phyloP scores from a whole-genome alignment of 2,329 filamentous ascomycete genomes.

The Coniochaeta prunicola region DNA sequence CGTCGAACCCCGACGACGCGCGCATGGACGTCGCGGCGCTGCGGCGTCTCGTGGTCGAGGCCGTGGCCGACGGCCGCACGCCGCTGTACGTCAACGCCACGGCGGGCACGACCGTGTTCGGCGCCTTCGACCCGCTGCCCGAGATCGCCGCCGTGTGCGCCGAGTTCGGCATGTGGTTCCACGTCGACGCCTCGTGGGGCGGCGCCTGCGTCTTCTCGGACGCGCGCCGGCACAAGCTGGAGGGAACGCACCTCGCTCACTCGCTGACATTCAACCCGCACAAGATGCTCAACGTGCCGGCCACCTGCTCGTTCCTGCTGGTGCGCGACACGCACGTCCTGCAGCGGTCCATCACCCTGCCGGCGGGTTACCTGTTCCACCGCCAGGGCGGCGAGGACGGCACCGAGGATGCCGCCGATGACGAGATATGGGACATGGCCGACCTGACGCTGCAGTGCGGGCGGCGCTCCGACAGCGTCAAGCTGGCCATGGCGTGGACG shows the following conservation, averaged over 20 bases:
- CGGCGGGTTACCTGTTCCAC: constrained; percentile 82
- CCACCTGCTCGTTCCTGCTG: constrained; percentile 87
- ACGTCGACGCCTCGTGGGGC: constrained; percentile 90
- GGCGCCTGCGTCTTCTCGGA: constrained; percentile 72
- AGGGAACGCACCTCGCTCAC: constrained; percentile 67
- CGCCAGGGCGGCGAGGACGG: constrained; percentile 15
- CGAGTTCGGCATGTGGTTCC: constrained; percentile 74
- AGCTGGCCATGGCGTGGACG: constrained; percentile 81
- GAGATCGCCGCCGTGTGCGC: constrained; percentile 65
- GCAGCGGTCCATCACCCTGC: constrained; percentile 76
- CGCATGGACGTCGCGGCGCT: constrained; percentile 64
- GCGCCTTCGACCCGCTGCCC: constrained; percentile 76
- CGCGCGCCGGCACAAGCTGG: constrained; percentile 55
- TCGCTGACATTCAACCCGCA: constrained; percentile 87
- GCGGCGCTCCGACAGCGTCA: constrained; percentile 75
- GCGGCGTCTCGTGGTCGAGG: constrained; percentile 51
- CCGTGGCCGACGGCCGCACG: constrained; percentile 61
- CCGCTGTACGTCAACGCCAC: constrained; percentile 95
- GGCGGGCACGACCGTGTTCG: constrained; percentile 87
- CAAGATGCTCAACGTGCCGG: constrained; percentile 90
- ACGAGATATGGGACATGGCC: constrained; percentile 77
- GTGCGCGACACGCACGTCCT: constrained; percentile 69
- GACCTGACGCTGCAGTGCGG: constrained; percentile 93
- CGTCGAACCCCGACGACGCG: constrained; percentile 60
- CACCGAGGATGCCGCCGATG: not conserved